Evolutionary conservation across 345 rosid species (phyloP), one percentile per base, ranked within the genome.

Genomic region (Aethionema arabicum): DNA sequence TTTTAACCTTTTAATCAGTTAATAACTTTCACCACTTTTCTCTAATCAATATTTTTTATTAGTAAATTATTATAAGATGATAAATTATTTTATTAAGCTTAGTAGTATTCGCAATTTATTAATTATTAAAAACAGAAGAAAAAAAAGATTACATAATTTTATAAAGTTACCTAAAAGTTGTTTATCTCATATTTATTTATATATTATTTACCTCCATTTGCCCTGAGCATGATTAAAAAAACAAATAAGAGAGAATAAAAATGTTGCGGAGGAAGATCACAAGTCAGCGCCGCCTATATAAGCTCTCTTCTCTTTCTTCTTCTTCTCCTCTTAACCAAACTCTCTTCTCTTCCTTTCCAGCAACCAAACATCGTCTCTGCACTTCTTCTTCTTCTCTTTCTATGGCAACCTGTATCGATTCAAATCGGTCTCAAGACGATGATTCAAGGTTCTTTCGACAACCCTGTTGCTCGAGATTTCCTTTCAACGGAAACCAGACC

Each of bases 381-480:
- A 4, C 58, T 48, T 39, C 14, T 46, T 21, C 4, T 4, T 52
- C 67, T 33, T 11, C 39, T 27, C 16, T 12, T 40, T 8, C 79
- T 56, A 84, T 91, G 98, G 85, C 91, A 8, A 45, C 92, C 16
- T 88, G 98, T 63, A 68, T 88, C 15, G 84, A 86, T 63, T 65
- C 85, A 79, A 72, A 67, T 73, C 40, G 69, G 70, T 77, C 83
- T 49, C 83, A 75, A 14, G 32, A 61, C 63, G 76, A 74, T 33
- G 83, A 77, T 6, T 62, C 56, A 13, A 36, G 27, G 11, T 75
- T 54, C 65, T 65, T 59, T 69, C 73, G 80, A 51, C 73, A 79
- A 51, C 72, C 90, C 69, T 42, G 67, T 72, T 76, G 56, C 41
- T 36, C 77, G 1, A 30, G 72, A 67, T 6, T 37, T 40, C 76